Conservation (phyloP, 805 yeast genomes). For the Martiniozyma abietophila region DNA sequence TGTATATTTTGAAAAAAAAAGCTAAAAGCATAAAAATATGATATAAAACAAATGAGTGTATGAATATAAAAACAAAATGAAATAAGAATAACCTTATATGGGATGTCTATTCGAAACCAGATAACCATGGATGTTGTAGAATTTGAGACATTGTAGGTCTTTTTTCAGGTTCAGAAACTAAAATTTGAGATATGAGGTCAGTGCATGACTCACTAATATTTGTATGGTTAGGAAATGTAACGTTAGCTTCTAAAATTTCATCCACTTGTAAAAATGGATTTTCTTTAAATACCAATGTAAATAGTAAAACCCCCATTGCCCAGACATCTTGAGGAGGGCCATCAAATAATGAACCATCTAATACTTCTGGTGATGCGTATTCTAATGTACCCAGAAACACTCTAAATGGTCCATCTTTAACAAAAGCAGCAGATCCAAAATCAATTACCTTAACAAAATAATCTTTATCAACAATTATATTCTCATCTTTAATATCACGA, state of each 20-base stretch:
- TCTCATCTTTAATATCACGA: constrained; percentile 92
- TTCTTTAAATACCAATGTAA: constrained; percentile 85
- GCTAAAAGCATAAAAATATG: no score
- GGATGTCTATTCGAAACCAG: constrained; percentile 19
- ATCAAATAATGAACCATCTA: constrained; percentile 78
- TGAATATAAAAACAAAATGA: no score
- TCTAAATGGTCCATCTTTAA: constrained; percentile 87
- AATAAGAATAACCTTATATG: no score
- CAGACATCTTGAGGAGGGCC: constrained; percentile 96
- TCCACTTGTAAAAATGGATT: constrained; percentile 94
- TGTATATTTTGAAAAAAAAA: no score
- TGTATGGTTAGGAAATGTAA: constrained; percentile 50
- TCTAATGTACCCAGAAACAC: constrained; percentile 97
- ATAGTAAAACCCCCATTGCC: constrained; percentile 89
- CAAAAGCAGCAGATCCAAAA: constrained; percentile 92
- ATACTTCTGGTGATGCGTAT: constrained; percentile 95
- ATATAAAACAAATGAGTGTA: no score
- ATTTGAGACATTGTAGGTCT: constrained; percentile 74
- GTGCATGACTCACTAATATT: constrained; percentile 55
- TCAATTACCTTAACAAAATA: constrained; percentile 83
- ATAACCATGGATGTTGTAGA: constrained; percentile 61
- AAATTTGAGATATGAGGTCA: constrained; percentile 51
- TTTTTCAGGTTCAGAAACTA: constrained; percentile 54
- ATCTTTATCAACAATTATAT: constrained; percentile 75
- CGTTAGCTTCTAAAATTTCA: constrained; percentile 86